Evolutionary conservation across 768 basidiomycete genomes (phyloP), one percentile per base, ranked within the genome.

Genomic region (Mycena capillaripes): DNA sequence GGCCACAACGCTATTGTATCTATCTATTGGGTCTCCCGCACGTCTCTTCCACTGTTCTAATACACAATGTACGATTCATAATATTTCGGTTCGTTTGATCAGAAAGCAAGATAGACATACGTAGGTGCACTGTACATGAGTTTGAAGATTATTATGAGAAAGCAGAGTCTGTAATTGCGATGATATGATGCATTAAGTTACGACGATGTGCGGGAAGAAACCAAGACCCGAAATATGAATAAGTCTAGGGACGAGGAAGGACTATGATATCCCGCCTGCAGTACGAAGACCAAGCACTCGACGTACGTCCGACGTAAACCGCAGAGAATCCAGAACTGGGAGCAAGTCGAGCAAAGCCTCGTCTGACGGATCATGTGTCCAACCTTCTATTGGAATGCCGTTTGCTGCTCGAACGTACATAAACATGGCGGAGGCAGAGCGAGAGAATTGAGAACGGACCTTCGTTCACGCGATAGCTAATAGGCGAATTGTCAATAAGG

Each of bases 311-410:
- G 91, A 93, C 14, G 97, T 98, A 83, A 99, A 99, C 42, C 98
- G 90, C 72, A 99, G 84, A 56, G 96, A 97, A 82, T 99, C 98
- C 63, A 99, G 90, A 63, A 99, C 93, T 23, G 98, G 98, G 29
- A 99, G 85, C 60, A 98, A 89, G 84, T 99, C 97, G 66, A 99
- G 92, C 66, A 99, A 86, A 25, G 97, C 98, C 83, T 99, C 96
- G 84, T 99, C 98, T 70, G 92, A 91, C 36, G 96, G 97, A 83
- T 99, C 98, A 71, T 97, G 93, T 27, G 97, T 98, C 98, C 98
- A 99, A 58, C 98, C 98, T 87, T 99, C 97, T 82, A 99, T 96
- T 38, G 98, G 98, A 78, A 99, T 96, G 62, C 97, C 98, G 81
- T 99, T 99, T 63, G 95, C 98, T 99, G 80, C 53, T 34, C 17